Evolutionary conservation across 2,329 filamentous ascomycete species (phyloP).

Genomic region (Aspergillus sp.): DNA sequence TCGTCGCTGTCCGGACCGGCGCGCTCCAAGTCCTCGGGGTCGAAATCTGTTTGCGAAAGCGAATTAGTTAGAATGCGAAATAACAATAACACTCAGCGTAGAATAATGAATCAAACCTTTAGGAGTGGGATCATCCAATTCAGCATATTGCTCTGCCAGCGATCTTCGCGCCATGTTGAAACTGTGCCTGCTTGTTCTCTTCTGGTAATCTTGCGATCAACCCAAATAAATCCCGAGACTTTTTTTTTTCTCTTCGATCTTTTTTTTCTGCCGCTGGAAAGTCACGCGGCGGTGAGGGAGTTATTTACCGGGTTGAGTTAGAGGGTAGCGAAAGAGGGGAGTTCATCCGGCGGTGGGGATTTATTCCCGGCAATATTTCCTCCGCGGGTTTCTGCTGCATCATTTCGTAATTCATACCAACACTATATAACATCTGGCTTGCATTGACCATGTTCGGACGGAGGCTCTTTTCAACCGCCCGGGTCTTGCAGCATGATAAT

Average conservation of each 20-base stretch:
- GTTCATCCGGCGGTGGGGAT: slow-evolving; percentile 19
- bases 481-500: slow-evolving; percentile 73
- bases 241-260: slow-evolving; percentile 19
- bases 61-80: not conserved
- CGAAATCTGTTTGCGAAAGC: slow-evolving; percentile 61
- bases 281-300: slow-evolving; percentile 16
- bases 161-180: slow-evolving; percentile 49
- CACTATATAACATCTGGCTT: not conserved
- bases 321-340: not conserved
- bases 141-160: slow-evolving; percentile 60
- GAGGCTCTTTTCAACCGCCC: slow-evolving; percentile 57
- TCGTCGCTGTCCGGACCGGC: slow-evolving; percentile 57
- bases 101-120: slow-evolving; percentile 52
- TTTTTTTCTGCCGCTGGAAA: slow-evolving; percentile 24
- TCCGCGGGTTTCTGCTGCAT: not conserved
- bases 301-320: not conserved
- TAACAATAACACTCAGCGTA: not conserved
- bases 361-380: slow-evolving; percentile 21
- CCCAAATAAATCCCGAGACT: not conserved
- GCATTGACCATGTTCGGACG: slow-evolving; percentile 22
- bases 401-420: not conserved
- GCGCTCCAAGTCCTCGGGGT: slow-evolving; percentile 69
- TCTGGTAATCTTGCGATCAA: slow-evolving; percentile 3
- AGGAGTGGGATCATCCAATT: slow-evolving; percentile 60
- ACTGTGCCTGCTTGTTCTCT: not conserved